Conservation (phyloP, 2,329 filamentous ascomycete genomes). For the Verticillium isaacii region DNA sequence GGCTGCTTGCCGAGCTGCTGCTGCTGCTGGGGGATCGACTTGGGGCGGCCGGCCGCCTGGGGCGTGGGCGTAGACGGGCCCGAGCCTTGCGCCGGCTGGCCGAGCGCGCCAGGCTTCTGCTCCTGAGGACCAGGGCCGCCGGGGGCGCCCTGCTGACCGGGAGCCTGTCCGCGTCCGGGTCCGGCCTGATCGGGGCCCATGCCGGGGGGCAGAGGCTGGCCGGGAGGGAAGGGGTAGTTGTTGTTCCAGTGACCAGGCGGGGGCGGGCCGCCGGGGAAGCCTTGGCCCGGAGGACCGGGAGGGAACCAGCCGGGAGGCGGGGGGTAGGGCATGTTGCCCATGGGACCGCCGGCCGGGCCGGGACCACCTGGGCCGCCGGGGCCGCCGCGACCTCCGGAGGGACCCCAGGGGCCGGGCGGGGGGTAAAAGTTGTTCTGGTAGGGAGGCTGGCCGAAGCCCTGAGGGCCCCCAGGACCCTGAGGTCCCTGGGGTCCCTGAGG, state of each 20-base stretch:
- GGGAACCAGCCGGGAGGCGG: constrained; percentile 76
- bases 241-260: constrained; percentile 43
- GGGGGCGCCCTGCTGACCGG: constrained; percentile 18
- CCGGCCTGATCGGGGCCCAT: constrained; percentile 12
- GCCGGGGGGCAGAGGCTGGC: constrained; percentile 48
- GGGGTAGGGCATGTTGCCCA: constrained; percentile 72
- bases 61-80: constrained; percentile 41
- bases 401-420: constrained; percentile 50
- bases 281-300: constrained; percentile 62
- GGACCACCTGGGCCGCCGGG: constrained; percentile 29
- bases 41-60: constrained; percentile 7
- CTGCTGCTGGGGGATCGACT: constrained; percentile 6
- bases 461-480: constrained; percentile 24
- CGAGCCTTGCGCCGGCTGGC: constrained; percentile 44
- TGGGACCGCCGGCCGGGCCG: constrained; percentile 52
- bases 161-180: neutral
- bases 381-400: constrained; percentile 36
- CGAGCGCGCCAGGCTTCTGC: constrained; percentile 45
- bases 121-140: constrained; percentile 25
- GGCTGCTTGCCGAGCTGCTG: constrained; percentile 15
- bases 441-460: constrained; percentile 36
- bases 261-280: constrained; percentile 70
- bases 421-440: constrained; percentile 47
- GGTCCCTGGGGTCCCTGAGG: constrained; percentile 21
- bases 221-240: constrained; percentile 58